Evolutionary conservation across 129 eudicot genomes (phyloP).

Genomic region (Artemisia tridentata): DNA sequence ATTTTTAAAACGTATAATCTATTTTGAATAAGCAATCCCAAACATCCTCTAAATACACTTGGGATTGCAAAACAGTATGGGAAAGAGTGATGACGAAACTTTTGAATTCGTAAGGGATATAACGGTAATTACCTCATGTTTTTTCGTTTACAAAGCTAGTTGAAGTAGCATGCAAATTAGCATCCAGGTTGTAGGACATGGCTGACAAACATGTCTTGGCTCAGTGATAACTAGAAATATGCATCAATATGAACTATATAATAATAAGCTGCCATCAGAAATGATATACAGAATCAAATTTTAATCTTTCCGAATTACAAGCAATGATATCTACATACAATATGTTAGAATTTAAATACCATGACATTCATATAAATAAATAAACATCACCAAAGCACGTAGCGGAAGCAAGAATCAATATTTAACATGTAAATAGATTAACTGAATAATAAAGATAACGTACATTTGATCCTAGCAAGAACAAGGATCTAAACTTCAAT

Average conservation of each 20-base stretch:
- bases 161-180: background rate
- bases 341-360: too few relatives aligned
- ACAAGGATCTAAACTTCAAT: too few relatives aligned
- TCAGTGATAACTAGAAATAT: background rate
- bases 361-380: too few relatives aligned
- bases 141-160: background rate
- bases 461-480: too few relatives aligned
- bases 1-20: too few relatives aligned
- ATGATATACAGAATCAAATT: background rate
- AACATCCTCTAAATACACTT: too few relatives aligned
- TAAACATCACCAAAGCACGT: too few relatives aligned
- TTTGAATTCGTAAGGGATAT: too few relatives aligned
- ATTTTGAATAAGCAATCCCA: too few relatives aligned
- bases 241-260: background rate
- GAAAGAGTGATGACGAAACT: background rate
- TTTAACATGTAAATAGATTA: too few relatives aligned
- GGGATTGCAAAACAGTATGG: background rate
- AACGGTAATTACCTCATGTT: background rate
- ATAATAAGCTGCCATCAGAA: conserved; percentile 2
- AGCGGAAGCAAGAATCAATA: too few relatives aligned
- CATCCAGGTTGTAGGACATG: background rate
- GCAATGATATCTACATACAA: background rate
- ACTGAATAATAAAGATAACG: too few relatives aligned
- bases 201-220: background rate
- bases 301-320: background rate